Percentiles rank a stretch among this genome's conserved stretches.
phyloP scores from a whole-genome alignment of 2,329 filamentous ascomycete genomes.

The Neofusicoccum umdonicola region DNA sequence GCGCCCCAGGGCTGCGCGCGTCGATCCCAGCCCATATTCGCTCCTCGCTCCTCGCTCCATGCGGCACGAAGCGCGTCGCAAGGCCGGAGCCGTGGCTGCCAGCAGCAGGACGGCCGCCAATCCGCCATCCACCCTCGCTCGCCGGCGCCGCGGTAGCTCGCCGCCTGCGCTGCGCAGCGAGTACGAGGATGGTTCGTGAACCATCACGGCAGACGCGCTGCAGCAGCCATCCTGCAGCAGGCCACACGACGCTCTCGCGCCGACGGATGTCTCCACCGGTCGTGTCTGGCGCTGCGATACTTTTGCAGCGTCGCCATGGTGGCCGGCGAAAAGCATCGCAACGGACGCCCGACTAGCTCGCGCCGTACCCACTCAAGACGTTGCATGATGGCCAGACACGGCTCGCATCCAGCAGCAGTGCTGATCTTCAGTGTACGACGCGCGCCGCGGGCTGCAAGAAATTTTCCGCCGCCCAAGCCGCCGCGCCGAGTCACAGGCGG shows the following conservation, averaged over 20 bases:
- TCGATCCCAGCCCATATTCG: constrained; percentile 11
- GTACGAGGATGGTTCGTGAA: no score
- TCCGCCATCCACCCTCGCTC: neutral
- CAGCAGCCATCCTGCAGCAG: neutral
- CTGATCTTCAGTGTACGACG: neutral
- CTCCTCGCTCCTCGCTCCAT: neutral
- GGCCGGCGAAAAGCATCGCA: constrained; percentile 1
- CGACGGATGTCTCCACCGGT: no score
- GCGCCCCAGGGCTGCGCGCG: neutral
- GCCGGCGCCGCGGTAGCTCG: neutral
- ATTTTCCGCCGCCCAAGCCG: constrained; percentile 14
- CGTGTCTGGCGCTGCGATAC: no score
- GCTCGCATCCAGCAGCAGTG: constrained; percentile 3
- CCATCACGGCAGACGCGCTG: neutral
- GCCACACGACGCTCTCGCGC: neutral
- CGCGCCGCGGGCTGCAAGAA: constrained; percentile 8
- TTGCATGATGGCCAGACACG: constrained; percentile 7
- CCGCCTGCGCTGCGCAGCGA: neutral
- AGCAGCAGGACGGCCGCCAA: neutral
- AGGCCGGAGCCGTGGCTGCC: constrained; percentile 16
- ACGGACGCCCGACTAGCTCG: neutral
- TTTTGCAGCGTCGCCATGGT: no score
- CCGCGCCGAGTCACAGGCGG: neutral
- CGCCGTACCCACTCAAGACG: constrained; percentile 6
- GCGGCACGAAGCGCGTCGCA: constrained; percentile 18